Base-by-base conservation (phyloP, 345 rosid genomes). In the Linum usitatissimum region DNA sequence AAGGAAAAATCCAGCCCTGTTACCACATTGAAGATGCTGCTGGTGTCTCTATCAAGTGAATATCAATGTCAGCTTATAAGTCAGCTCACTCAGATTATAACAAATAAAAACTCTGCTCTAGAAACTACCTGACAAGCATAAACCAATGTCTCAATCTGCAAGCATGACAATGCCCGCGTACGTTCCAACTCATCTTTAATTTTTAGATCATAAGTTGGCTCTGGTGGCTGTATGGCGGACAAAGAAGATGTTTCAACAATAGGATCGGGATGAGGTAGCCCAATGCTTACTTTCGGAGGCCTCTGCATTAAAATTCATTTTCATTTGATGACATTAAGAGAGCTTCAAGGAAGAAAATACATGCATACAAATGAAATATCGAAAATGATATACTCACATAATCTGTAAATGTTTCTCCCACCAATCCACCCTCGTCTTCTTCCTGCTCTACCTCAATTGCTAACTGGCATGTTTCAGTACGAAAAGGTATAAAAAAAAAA, bases 81-180 rank as follows among this genome's bases (percentile, higher is more conserved):
- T 61, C 17, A 59, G 68, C 34, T 70, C 18, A 65, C 38, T 55
- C 30, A 15, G n/a, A 74, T 65, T 60, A 63, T 61, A 54, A 58
- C 61, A 63, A 54, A 67, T 58, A 74, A 66, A 67, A 64, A 51
- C 68, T 62, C 57, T 57, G 70, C 42, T 34, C 56, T 18, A 63
- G 66, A 73, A 78, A 70, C 68, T 69, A 92, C 98, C 98, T 92
- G 98, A 73, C 83, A 81, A 73, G 97, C 97, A 66, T 92, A 89
- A 73, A 89, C 95, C 84, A 92, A 72, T 15, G 98, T 92, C 91
- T 92, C 98, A 73, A 92, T 87, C 88, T 92, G 98, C 87, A 92
- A 83, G 79, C 95, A 92, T 45, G 98, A 92, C 81, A 92, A 79
- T 65, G 87, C 78, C 70, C 73, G 79, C 63, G 91, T 73, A 36